These are phyloP conservation scores for Thalia dealbata DNA, from an alignment of 176 grass and related monocot genomes.

Conservation along the genomic window DNA sequence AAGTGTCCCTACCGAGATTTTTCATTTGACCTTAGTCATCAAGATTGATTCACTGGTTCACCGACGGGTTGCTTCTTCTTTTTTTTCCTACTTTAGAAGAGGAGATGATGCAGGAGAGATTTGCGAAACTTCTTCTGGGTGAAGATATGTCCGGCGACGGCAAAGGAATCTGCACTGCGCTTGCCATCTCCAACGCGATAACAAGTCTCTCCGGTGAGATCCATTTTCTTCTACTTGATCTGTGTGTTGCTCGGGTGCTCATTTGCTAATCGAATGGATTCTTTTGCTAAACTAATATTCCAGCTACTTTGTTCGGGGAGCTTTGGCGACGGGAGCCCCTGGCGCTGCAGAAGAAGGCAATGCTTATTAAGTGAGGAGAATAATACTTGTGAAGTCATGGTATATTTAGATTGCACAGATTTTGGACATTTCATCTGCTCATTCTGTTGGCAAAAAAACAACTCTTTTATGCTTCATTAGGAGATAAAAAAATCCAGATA, in stretches of 20 bases:
- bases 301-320: slow-evolving; percentile 95
- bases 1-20: not conserved
- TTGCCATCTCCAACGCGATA: slow-evolving; percentile 93
- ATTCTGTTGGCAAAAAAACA: not conserved
- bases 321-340: slow-evolving; percentile 92
- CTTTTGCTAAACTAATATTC: not conserved
- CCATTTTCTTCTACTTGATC: not conserved
- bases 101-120: slow-evolving; percentile 99
- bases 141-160: slow-evolving; percentile 98
- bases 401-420: not conserved
- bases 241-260: not conserved
- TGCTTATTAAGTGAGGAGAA: not conserved
- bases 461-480: not conserved
- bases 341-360: slow-evolving; percentile 62
- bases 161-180: slow-evolving; percentile 97
- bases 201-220: slow-evolving; percentile 85
- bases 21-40: not conserved
- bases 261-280: not conserved
- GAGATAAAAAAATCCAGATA: not conserved
- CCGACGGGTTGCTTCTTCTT: too few relatives aligned
- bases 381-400: not conserved
- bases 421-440: not conserved
- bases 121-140: slow-evolving; percentile 92
- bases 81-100: slow-evolving; percentile 35
- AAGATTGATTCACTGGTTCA: not conserved